Evolutionary conservation across 169 alveolate genomes (phyloP).

Genomic region (Babesia bigemina): DNA sequence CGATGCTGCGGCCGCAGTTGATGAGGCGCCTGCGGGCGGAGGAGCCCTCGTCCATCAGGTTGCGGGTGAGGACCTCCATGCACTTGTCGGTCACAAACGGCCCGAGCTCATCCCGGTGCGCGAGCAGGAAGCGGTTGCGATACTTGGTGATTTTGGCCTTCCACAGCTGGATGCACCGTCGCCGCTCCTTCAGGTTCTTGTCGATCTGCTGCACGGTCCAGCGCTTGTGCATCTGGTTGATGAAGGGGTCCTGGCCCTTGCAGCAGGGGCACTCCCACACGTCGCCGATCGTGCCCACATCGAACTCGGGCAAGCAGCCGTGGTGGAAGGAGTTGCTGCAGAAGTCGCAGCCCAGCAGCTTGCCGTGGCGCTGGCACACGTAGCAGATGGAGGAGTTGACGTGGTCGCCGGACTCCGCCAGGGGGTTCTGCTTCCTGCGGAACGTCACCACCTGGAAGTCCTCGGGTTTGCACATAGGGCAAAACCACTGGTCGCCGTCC

Average conservation of each 20-base stretch:
- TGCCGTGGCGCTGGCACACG: slow-evolving; percentile 89
- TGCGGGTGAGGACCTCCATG: slow-evolving; percentile 73
- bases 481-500: slow-evolving; percentile 86
- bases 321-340: slow-evolving; percentile 89
- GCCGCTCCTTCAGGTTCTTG: slow-evolving; percentile 80
- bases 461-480: slow-evolving; percentile 88
- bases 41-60: slow-evolving; percentile 55
- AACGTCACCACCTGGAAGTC: slow-evolving; percentile 80
- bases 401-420: slow-evolving; percentile 77
- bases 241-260: slow-evolving; percentile 87
- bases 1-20: slow-evolving; percentile 58
- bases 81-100: slow-evolving; percentile 82
- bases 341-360: slow-evolving; percentile 88
- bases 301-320: slow-evolving; percentile 83
- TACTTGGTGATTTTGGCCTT: slow-evolving; percentile 77
- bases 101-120: slow-evolving; percentile 79
- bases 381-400: slow-evolving; percentile 85
- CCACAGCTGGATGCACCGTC: slow-evolving; percentile 78
- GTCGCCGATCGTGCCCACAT: slow-evolving; percentile 83
- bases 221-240: slow-evolving; percentile 86
- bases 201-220: slow-evolving; percentile 85
- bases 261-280: slow-evolving; percentile 91
- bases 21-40: slow-evolving; percentile 37
- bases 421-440: slow-evolving; percentile 75
- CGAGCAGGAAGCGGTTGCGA: slow-evolving; percentile 80